Percentiles rank a stretch among this genome's conserved stretches.
Evolutionary conservation across 2,329 filamentous ascomycete species (phyloP).

Genomic region (Xylariaceae sp.): DNA sequence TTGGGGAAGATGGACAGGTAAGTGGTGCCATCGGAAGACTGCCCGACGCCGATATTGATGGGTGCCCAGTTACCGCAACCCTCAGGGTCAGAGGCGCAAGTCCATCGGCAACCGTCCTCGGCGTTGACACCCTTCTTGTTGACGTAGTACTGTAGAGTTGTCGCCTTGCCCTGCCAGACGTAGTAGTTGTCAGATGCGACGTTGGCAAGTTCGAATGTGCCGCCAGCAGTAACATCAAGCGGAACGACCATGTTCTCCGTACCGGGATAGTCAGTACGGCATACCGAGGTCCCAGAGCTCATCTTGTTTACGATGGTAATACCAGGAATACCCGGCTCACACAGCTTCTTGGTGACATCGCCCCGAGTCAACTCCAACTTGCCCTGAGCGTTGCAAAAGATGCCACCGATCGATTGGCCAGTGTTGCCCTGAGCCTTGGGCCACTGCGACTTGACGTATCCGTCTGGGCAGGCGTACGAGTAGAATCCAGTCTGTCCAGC

Average conservation of each 20-base stretch:
- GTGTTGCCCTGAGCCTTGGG: slow-evolving; percentile 77
- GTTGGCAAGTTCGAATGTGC: slow-evolving; percentile 72
- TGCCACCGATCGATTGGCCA: slow-evolving; percentile 85
- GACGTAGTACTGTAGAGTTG: slow-evolving; percentile 95
- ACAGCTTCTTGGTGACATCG: slow-evolving; percentile 68
- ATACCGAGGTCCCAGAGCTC: slow-evolving; percentile 70
- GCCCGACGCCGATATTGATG: slow-evolving; percentile 82
- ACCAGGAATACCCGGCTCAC: slow-evolving; percentile 72
- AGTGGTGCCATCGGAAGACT: slow-evolving; percentile 63
- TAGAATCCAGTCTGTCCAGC: slow-evolving; percentile 74
- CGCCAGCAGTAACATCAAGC: slow-evolving; percentile 66
- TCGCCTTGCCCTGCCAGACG: slow-evolving; percentile 74
- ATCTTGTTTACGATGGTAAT: slow-evolving; percentile 81
- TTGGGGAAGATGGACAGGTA: slow-evolving; percentile 90
- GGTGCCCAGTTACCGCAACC: slow-evolving; percentile 86
- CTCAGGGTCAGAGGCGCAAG: slow-evolving; percentile 53
- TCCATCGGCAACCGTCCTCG: slow-evolving; percentile 79
- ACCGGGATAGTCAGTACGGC: slow-evolving; percentile 96
- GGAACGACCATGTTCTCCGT: slow-evolving; percentile 89
- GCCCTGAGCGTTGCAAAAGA: slow-evolving; percentile 76
- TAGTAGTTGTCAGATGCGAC: slow-evolving; percentile 77
- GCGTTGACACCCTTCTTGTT: slow-evolving; percentile 77
- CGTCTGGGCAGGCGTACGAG: slow-evolving; percentile 90
- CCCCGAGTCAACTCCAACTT: slow-evolving; percentile 80
- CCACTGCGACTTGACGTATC: slow-evolving; percentile 94